Base-by-base conservation (phyloP, 306 rosid species). In the Vigna mungo region DNA sequence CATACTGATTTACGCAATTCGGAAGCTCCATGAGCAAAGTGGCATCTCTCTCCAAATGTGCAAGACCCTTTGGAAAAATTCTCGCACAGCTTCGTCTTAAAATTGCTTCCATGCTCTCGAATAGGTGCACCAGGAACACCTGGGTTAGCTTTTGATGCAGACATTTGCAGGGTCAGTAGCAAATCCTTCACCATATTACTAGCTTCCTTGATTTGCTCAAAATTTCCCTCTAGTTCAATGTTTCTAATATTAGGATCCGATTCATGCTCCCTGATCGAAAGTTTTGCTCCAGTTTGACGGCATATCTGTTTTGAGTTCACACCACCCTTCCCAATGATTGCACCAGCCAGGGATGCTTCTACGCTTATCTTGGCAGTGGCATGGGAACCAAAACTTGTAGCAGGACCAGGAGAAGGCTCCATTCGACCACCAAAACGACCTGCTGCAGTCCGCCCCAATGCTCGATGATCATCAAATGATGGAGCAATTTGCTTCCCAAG, bases 311-410 rank as follows among this genome's bases (percentile, higher is more conserved):
- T 95, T 6, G 99, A 92, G 80, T 95, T 91, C 39, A 95, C 95
- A 64, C 98, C 99, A 48, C 97, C 97, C 89, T 92, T 95, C 18
- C 99, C 99, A 41, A 95, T 95, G 74, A 95, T 92, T 10, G 99
- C 97, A 76, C 99, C 99, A 9, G 99, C 97, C 47, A 90, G 86
- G 32, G 99, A 87, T 44, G 96, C 99, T 74, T 95, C 99, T 46
- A 95, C 91, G 58, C 99, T 95, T 86, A 95, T 91, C 82, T 95
- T 95, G 11, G 99, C 97, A 1, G 97, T 95, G 47, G 99, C 93
- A 12, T 87, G 89, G 27, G 97, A 97, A 74, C 99, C 99, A 76
- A 95, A 95, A 82, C 90, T 84, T 36, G 88, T 25, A 25, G 93
- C 91, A 14, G 90, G 91, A 56, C 88, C 92, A 13, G 83, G 88